Percentiles rank a stretch among this genome's conserved stretches.
Conservation (phyloP, 441 rosid genomes). For the Gossypium gossypioides region DNA sequence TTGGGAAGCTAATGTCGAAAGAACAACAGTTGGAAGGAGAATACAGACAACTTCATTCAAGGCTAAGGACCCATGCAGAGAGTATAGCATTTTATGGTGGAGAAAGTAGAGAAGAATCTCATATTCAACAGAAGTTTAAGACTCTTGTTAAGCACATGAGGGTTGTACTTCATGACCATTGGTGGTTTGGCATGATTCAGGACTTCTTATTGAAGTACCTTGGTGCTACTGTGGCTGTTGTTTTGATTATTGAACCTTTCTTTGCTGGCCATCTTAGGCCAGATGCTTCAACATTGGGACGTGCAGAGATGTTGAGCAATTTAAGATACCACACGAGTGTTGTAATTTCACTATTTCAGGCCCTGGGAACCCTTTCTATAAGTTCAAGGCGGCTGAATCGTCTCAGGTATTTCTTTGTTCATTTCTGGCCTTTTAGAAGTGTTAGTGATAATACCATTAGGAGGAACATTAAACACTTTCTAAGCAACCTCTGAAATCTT, state of each 20-base stretch:
- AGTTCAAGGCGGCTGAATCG: slow-evolving; percentile 94
- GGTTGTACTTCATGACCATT: slow-evolving; percentile 76
- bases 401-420: slow-evolving; percentile 55
- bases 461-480: not conserved
- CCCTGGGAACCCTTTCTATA: slow-evolving; percentile 91
- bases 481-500: not conserved
- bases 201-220: slow-evolving; percentile 95
- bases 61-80: slow-evolving; percentile 97
- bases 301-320: slow-evolving; percentile 98
- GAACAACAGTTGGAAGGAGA: slow-evolving; percentile 99
- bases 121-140: slow-evolving; percentile 82
- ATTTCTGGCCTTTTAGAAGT: not conserved
- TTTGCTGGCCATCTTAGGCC: slow-evolving; percentile 88
- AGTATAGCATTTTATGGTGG: slow-evolving; percentile 99
- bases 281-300: slow-evolving; percentile 83
- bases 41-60: slow-evolving; percentile 90
- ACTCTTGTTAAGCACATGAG: slow-evolving; percentile 67
- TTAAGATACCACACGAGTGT: slow-evolving; percentile 99
- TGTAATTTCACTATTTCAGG: slow-evolving; percentile 82
- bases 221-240: slow-evolving; percentile 94
- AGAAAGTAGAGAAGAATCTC: slow-evolving; percentile 83
- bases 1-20: slow-evolving; percentile 86
- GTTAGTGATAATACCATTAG: not conserved
- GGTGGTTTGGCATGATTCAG: slow-evolving; percentile 99
- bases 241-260: slow-evolving; percentile 93